Percentiles rank a stretch among this genome's conserved stretches.
These are phyloP conservation scores for Panicum hallii DNA, from an alignment of 202 grass and related monocot genomes.

Conservation along the genomic window DNA sequence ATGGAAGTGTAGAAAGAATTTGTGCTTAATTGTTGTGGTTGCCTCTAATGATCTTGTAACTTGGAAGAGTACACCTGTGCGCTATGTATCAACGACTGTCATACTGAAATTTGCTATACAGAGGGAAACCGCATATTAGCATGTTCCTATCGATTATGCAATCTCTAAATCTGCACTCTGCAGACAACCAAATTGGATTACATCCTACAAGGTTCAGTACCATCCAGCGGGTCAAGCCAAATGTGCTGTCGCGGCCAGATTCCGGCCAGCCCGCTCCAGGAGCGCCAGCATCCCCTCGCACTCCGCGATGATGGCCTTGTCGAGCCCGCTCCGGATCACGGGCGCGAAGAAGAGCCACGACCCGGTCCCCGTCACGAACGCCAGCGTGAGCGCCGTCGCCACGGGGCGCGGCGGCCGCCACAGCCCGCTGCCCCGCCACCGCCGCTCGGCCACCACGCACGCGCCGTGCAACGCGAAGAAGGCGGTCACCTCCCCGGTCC, in stretches of 20 bases:
- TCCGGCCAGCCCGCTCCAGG: slow-evolving; percentile 22
- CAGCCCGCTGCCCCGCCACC: background rate
- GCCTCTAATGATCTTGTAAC: background rate
- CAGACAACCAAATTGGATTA: background rate
- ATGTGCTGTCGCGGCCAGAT: background rate
- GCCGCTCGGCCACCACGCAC: slow-evolving; percentile 47
- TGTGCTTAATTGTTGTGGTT: background rate
- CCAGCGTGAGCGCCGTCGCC: slow-evolving; percentile 51
- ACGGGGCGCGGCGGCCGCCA: slow-evolving; percentile 36
- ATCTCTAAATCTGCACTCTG: background rate
- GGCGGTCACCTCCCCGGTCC: slow-evolving; percentile 52
- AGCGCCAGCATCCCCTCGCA: slow-evolving; percentile 32
- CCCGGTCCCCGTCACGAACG: slow-evolving; percentile 46
- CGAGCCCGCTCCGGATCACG: slow-evolving; percentile 45
- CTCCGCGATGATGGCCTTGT: slow-evolving; percentile 52
- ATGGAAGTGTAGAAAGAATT: background rate
- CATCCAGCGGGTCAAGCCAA: background rate
- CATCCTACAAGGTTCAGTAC: background rate
- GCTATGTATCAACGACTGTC: too few relatives aligned
- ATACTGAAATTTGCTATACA: background rate
- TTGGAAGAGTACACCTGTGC: background rate
- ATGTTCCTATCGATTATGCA: background rate
- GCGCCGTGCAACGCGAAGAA: slow-evolving; percentile 61
- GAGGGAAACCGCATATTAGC: background rate
- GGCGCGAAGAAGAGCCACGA: slow-evolving; percentile 70